A percentile compares a stretch with the other conserved stretches of the same genome.
phyloP scores from a whole-genome alignment of 2,329 filamentous ascomycete species.

The Alternaria incomplexa region DNA sequence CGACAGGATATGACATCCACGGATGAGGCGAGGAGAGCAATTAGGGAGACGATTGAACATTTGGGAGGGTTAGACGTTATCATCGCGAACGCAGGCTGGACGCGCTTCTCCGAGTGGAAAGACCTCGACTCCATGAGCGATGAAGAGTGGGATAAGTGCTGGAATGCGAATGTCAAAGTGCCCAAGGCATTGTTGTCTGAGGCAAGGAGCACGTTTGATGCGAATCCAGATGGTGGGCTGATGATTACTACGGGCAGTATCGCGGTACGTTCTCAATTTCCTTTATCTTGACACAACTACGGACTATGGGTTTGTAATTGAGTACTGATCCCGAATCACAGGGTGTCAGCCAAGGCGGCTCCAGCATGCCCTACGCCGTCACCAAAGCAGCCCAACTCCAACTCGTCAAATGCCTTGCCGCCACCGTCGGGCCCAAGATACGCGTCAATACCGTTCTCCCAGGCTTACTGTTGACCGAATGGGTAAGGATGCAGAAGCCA shows the following conservation, averaged over 20 bases:
- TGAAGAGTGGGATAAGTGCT: slow-evolving; percentile 71
- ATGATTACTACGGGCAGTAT: slow-evolving; percentile 69
- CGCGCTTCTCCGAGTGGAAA: slow-evolving; percentile 62
- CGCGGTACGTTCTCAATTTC: slow-evolving; percentile 54
- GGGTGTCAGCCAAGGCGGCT: slow-evolving; percentile 59
- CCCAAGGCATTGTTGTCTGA: slow-evolving; percentile 60
- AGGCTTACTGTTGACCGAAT: slow-evolving; percentile 66
- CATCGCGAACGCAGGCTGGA: slow-evolving; percentile 77
- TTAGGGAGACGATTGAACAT: slow-evolving; percentile 64
- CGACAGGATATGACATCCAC: slow-evolving; percentile 65
- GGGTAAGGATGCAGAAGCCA: slow-evolving; percentile 25
- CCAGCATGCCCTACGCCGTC: slow-evolving; percentile 74
- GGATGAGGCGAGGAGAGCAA: slow-evolving; percentile 64
- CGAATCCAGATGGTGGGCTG: slow-evolving; percentile 67
- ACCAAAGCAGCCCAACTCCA: slow-evolving; percentile 78
- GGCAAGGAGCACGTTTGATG: slow-evolving; percentile 64
- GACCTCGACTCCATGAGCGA: slow-evolving; percentile 65
- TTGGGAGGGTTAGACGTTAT: slow-evolving; percentile 77
- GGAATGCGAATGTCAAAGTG: slow-evolving; percentile 65
- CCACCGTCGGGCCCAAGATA: slow-evolving; percentile 67
- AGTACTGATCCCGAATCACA: slow-evolving; percentile 20
- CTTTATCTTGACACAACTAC: neutral
- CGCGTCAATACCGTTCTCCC: slow-evolving; percentile 70
- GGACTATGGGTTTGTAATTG: neutral
- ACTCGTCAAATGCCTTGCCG: slow-evolving; percentile 69